These are phyloP conservation scores for Podila clonocystis DNA, from an alignment of 192 early-diverging fungal genomes.

Conservation along the genomic window DNA sequence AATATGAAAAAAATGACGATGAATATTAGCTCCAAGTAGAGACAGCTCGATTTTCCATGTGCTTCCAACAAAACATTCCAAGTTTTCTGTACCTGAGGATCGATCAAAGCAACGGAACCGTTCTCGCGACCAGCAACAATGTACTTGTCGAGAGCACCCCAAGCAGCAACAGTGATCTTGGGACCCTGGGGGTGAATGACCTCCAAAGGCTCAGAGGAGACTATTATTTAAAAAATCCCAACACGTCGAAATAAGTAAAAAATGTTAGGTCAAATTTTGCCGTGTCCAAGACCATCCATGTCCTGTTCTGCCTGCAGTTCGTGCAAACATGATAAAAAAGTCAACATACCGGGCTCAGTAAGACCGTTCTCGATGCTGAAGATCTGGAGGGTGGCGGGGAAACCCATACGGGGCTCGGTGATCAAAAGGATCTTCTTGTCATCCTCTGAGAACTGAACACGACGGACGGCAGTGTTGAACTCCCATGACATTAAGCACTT, in stretches of 20 bases:
- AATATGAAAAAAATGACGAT: background rate
- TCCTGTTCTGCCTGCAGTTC: background rate
- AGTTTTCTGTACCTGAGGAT: slow-evolving; percentile 70
- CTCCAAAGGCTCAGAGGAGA: slow-evolving; percentile 82
- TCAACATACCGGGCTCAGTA: slow-evolving; percentile 63
- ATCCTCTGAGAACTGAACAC: slow-evolving; percentile 91
- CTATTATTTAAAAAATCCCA: slow-evolving; percentile 27
- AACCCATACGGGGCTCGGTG: slow-evolving; percentile 97
- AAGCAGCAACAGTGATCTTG: slow-evolving; percentile 93
- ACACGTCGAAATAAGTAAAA: too few species aligned
- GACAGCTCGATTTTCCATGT: background rate
- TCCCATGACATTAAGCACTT: slow-evolving; percentile 92
- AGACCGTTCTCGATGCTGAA: slow-evolving; percentile 75
- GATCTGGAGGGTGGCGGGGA: slow-evolving; percentile 86
- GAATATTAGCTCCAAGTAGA: background rate
- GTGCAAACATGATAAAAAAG: too few species aligned
- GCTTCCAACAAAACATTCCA: background rate
- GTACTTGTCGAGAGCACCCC: slow-evolving; percentile 92
- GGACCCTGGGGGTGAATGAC: slow-evolving; percentile 77
- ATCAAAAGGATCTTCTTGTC: slow-evolving; percentile 89
- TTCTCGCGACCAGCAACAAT: slow-evolving; percentile 96
- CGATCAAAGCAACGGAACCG: slow-evolving; percentile 89
- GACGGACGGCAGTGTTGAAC: slow-evolving; percentile 88
- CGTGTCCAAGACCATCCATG: background rate
- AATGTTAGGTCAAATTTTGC: background rate